Evolutionary conservation across 179 eudicot species (phyloP).

Genomic region (Drosera spatulata): DNA sequence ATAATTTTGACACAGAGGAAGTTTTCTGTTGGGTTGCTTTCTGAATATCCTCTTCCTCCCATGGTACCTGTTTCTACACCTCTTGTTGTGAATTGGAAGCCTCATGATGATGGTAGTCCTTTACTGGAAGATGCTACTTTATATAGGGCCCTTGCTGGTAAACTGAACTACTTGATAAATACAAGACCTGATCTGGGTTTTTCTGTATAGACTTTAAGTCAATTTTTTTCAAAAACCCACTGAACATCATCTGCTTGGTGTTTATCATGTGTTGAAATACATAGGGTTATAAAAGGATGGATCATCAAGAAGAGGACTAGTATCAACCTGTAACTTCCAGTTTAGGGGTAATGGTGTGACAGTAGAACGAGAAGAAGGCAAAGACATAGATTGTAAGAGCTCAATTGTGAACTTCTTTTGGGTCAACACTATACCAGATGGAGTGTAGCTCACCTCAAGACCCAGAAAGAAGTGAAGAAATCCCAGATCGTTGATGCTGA

Average conservation of each 20-base stretch:
- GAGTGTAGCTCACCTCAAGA: neutral
- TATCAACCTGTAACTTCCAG: neutral
- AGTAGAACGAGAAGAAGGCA: neutral
- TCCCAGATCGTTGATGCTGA: conserved; percentile 1
- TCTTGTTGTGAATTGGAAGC: neutral
- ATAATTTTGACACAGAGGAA: neutral
- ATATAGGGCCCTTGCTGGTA: neutral
- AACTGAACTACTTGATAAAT: neutral
- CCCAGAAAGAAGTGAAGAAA: neutral
- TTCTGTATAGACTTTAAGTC: neutral
- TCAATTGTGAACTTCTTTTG: neutral
- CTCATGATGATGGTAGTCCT: neutral
- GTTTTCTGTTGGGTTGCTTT: neutral
- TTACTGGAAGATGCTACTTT: neutral
- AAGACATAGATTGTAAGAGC: neutral
- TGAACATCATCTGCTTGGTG: neutral
- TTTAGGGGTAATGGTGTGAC: neutral
- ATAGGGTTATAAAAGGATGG: too few species aligned
- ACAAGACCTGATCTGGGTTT: neutral
- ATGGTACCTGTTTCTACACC: neutral
- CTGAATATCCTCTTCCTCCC: neutral
- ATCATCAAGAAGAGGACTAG: neutral
- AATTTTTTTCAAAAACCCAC: neutral
- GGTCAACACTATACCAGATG: neutral
- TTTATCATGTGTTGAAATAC: neutral